phyloP scores from a whole-genome alignment of 441 rosid genomes.

The Jatropha multifida region DNA sequence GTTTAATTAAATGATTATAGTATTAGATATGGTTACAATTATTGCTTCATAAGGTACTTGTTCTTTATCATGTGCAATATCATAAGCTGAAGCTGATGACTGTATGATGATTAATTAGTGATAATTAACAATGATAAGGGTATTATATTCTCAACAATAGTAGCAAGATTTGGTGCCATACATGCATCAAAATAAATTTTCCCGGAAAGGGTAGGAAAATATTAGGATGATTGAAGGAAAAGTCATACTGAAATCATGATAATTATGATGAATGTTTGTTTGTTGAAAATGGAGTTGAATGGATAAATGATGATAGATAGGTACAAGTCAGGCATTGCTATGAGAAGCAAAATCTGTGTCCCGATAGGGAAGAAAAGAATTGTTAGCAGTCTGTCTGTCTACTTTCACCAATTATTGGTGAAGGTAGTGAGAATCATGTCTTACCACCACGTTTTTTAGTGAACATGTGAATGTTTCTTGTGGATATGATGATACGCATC shows the following conservation, averaged over 20 bases:
- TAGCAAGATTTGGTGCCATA: not conserved
- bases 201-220: not conserved
- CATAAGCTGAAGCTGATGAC: slow-evolving; percentile 13
- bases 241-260: not conserved
- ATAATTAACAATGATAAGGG: not conserved
- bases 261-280: not conserved
- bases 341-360: slow-evolving; percentile 8
- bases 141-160: not conserved
- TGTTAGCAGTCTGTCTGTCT: not conserved
- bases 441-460: slow-evolving; percentile 21
- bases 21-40: slow-evolving; percentile 36
- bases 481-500: slow-evolving; percentile 17
- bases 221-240: not conserved
- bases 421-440: slow-evolving; percentile 26
- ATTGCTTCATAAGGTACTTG: slow-evolving; percentile 32
- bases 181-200: not conserved
- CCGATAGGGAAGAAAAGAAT: not conserved
- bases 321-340: not conserved
- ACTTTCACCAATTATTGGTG: slow-evolving; percentile 35
- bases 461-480: slow-evolving; percentile 22
- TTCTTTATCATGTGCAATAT: slow-evolving; percentile 21
- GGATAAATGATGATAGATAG: not conserved
- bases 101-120: not conserved
- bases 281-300: not conserved
- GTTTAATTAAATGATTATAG: slow-evolving; percentile 5